A percentile compares a stretch with the other conserved stretches of the same genome.
Conservation (phyloP, 306 rosid genomes). For the Calophaca sinica region DNA sequence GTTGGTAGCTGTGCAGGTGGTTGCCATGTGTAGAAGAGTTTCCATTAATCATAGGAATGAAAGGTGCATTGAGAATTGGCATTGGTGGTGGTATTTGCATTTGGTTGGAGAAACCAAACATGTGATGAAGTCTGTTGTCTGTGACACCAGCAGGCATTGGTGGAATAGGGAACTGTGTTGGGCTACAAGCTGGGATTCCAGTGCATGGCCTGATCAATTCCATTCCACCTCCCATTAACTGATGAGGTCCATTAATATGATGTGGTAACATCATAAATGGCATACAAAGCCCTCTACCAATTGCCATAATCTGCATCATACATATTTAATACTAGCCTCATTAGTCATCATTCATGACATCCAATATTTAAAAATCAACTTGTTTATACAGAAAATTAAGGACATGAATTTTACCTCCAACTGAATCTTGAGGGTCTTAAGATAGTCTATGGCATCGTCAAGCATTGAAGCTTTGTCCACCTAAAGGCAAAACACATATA, state of each 20-base stretch:
- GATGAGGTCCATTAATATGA: slow-evolving; percentile 22
- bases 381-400: not conserved
- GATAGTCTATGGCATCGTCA: slow-evolving; percentile 67
- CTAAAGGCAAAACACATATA: slow-evolving; percentile 36
- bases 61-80: slow-evolving; percentile 46
- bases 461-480: slow-evolving; percentile 64
- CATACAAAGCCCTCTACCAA: slow-evolving; percentile 53
- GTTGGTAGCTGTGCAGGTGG: slow-evolving; percentile 25
- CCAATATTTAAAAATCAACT: too few relatives aligned
- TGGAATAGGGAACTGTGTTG: slow-evolving; percentile 49
- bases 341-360: not conserved
- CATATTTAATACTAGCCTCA: not conserved
- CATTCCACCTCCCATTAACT: slow-evolving; percentile 48
- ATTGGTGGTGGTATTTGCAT: slow-evolving; percentile 28
- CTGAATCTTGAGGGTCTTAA: slow-evolving; percentile 62
- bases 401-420: slow-evolving; percentile 51
- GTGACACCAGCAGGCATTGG: slow-evolving; percentile 36
- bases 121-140: slow-evolving; percentile 37
- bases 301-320: slow-evolving; percentile 59
- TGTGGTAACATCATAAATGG: slow-evolving; percentile 56
- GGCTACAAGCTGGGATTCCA: slow-evolving; percentile 7
- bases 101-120: slow-evolving; percentile 57
- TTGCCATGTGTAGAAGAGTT: slow-evolving; percentile 36
- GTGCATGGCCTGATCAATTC: slow-evolving; percentile 43
- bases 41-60: slow-evolving; percentile 35